Evolutionary conservation across 176 grass and related monocot genomes (phyloP).

Genomic region (Musa itinerans): DNA sequence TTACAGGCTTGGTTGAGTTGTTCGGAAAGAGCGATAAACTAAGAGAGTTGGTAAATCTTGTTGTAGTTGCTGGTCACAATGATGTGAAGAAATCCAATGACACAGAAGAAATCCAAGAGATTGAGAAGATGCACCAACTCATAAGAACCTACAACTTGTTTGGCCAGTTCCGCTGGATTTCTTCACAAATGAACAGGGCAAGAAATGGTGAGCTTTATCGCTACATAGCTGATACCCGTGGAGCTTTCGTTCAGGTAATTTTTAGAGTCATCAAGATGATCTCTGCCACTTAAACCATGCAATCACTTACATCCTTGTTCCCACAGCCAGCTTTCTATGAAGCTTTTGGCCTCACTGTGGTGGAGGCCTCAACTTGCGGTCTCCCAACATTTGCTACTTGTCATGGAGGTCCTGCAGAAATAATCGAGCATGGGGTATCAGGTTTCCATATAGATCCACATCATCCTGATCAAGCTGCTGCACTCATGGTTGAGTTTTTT

Average conservation of each 20-base stretch:
- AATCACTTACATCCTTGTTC: not conserved
- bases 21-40: constrained; percentile 47
- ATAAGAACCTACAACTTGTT: constrained; percentile 61
- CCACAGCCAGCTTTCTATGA: constrained; percentile 85
- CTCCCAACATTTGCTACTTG: constrained; percentile 87
- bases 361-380: constrained; percentile 86
- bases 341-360: constrained; percentile 89
- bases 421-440: constrained; percentile 75
- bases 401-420: constrained; percentile 87
- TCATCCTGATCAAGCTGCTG: constrained; percentile 60
- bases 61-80: constrained; percentile 70
- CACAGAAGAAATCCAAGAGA: constrained; percentile 78
- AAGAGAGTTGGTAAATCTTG: constrained; percentile 73
- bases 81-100: constrained; percentile 69
- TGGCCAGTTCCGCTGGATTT: constrained; percentile 91
- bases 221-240: constrained; percentile 83
- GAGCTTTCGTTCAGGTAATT: constrained; percentile 83
- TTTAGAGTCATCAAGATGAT: not conserved
- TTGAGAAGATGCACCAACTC: constrained; percentile 85
- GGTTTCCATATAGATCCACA: constrained; percentile 96
- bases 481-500: constrained; percentile 68
- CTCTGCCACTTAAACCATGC: not conserved
- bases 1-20: constrained; percentile 80
- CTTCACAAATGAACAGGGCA: constrained; percentile 73
- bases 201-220: constrained; percentile 83